phyloP scores from a whole-genome alignment of 208 protist genomes.

The Crithidia expoeki region DNA sequence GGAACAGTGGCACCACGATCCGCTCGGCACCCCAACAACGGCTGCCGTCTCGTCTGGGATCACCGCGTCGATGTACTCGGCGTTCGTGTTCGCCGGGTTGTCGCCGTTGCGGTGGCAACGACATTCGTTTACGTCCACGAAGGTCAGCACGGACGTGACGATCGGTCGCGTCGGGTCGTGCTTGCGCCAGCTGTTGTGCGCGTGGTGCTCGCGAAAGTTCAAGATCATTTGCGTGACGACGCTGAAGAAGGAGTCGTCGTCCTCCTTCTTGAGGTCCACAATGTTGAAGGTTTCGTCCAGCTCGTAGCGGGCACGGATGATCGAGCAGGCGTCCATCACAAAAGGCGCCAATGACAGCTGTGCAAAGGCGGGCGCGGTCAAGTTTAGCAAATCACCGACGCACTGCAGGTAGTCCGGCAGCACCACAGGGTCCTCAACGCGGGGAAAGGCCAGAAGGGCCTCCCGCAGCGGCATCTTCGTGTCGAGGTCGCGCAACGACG shows the following conservation, averaged over 20 bases:
- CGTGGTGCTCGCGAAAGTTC: constrained; percentile 46
- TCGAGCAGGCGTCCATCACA: constrained; percentile 70
- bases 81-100: constrained; percentile 12
- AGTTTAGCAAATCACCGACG: constrained; percentile 60
- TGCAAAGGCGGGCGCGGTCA: constrained; percentile 55
- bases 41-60: constrained; percentile 20
- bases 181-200: constrained; percentile 88
- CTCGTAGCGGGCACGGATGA: constrained; percentile 71
- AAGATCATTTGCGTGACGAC: constrained; percentile 51
- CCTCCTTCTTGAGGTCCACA: constrained; percentile 64
- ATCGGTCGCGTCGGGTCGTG: constrained; percentile 78
- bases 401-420: constrained; percentile 46
- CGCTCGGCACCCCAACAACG: constrained; percentile 47
- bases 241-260: constrained; percentile 56
- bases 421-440: constrained; percentile 31
- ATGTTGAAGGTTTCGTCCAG: constrained; percentile 65
- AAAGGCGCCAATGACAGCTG: constrained; percentile 48
- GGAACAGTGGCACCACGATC: constrained; percentile 79
- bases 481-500: constrained; percentile 69
- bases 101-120: constrained; percentile 44
- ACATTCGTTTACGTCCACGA: constrained; percentile 72
- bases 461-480: constrained; percentile 43
- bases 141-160: constrained; percentile 89
- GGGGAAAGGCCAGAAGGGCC: constrained; percentile 73
- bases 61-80: constrained; percentile 22